Base-by-base conservation (phyloP, 495 filamentous ascomycete genomes). In the Penicillium simplicissimum region DNA sequence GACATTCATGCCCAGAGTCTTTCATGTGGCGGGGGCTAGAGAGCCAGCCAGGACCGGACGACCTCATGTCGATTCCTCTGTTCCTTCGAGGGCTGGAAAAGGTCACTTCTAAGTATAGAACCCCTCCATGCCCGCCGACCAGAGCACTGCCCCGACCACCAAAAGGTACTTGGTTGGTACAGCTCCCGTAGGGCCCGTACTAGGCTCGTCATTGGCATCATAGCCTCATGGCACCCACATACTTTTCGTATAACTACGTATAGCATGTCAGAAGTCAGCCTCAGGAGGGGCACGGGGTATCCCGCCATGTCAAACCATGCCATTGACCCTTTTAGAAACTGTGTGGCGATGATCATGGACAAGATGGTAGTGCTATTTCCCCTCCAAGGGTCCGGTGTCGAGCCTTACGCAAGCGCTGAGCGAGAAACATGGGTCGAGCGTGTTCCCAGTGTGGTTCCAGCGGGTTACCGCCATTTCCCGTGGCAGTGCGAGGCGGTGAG, bases 41-140 rank as follows among this genome's bases (percentile, higher is more conserved):
- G 34, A 35, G 17, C 33, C 17, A 21, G 37, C 23, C 23, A 36
- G 55, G 38, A 57, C 55, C 55, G 42, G 19, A 45, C 17, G 42
- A 45, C 19, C 21, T 23, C 10, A 19, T 45, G 42, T 23, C 17
- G 19, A 21, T 55, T 47, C 45, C 45, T 25, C 45, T 23, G 45
- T 49, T 15, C 19, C n/a, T 28, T 31, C 28, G 28, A 31, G 28
- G 38, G 38, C 38, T 42, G 52, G 11, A 45, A 17, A n/a, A 60
- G 38, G 64, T 63, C 57, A 63, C 57, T 71, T 68, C 68, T 71
- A 71, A 71, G 68, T 71, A 71, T 71, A 71, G 68, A 65, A 63
- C 42, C 59, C 38, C 57, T 59, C 49, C 28, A n/a, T 47, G 42
- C 13, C 42, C 34, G 23, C 36, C 19, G 21, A n/a, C n/a, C n/a